Conservation (phyloP, 805 yeast genomes). For the Candida peoriensis region DNA sequence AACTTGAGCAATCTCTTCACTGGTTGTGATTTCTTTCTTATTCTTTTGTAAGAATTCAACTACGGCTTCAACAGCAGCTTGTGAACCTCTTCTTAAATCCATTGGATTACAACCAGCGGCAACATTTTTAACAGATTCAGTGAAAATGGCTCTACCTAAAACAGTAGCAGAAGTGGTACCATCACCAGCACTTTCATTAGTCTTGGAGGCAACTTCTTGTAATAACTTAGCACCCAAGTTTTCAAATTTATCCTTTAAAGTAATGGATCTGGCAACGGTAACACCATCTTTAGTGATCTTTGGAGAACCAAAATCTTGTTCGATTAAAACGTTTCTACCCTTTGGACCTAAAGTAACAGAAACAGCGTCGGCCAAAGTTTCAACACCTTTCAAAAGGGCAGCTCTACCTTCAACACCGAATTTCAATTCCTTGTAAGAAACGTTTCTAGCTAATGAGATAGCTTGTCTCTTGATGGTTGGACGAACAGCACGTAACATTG, state of each 20-base stretch:
- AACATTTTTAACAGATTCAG: slow-evolving; percentile 95
- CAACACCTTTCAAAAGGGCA: slow-evolving; percentile 87
- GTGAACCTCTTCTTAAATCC: slow-evolving; percentile 98
- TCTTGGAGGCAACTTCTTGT: slow-evolving; percentile 97
- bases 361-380: slow-evolving; percentile 82
- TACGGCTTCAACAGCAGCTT: slow-evolving; percentile 96
- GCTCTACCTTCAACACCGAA: slow-evolving; percentile 66
- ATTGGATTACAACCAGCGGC: slow-evolving; percentile 99
- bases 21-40: slow-evolving; percentile 94
- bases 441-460: slow-evolving; percentile 24
- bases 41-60: slow-evolving; percentile 80
- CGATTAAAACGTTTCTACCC: slow-evolving; percentile 96
- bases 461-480: slow-evolving; percentile 22
- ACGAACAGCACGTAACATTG: slow-evolving; percentile 24
- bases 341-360: slow-evolving; percentile 97
- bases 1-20: slow-evolving; percentile 96
- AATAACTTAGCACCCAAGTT: slow-evolving; percentile 94
- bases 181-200: slow-evolving; percentile 98
- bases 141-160: slow-evolving; percentile 92
- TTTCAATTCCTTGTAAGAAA: slow-evolving; percentile 85
- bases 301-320: slow-evolving; percentile 95
- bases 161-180: slow-evolving; percentile 99
- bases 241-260: slow-evolving; percentile 88
- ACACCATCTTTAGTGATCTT: slow-evolving; percentile 99
- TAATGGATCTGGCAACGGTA: slow-evolving; percentile 88